Percentiles rank a stretch among this genome's conserved stretches.
Evolutionary conservation across 169 alveolate genomes (phyloP).

Genomic region (Plasmodium vinckei): DNA sequence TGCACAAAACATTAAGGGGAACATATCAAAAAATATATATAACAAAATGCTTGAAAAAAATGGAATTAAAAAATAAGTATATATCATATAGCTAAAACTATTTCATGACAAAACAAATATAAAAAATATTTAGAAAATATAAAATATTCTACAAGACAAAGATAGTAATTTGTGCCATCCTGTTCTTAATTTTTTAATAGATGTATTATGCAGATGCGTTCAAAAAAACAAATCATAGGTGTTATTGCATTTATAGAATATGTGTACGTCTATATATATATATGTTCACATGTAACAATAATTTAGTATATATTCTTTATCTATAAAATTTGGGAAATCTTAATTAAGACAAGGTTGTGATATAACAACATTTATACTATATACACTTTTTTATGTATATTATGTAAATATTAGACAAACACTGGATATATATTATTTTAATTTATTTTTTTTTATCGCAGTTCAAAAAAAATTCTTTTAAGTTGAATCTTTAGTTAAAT

Average conservation of each 20-base stretch:
- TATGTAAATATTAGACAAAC: background rate
- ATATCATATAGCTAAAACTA: background rate
- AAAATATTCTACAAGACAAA: background rate
- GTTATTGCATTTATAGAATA: too few species aligned
- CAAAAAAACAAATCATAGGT: too few species aligned
- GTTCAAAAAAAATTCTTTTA: background rate
- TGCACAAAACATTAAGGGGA: too few species aligned
- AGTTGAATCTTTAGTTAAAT: slow-evolving; percentile 12
- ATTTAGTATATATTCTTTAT: too few species aligned
- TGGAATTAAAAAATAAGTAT: background rate
- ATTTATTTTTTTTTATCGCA: background rate
- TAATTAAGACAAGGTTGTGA: background rate
- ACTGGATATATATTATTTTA: background rate
- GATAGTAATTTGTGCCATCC: background rate
- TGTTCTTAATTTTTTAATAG: background rate
- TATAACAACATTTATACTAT: background rate
- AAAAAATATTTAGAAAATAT: slow-evolving; percentile 1
- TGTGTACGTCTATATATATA: too few species aligned
- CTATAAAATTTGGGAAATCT: too few species aligned
- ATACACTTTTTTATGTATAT: background rate
- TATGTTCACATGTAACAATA: too few species aligned
- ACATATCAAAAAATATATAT: too few species aligned
- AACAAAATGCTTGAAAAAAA: background rate
- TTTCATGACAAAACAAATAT: background rate
- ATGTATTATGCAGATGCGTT: background rate